Evolutionary conservation across 352 stramenopile species (phyloP).

Genomic region (Pythium guiyangense): DNA sequence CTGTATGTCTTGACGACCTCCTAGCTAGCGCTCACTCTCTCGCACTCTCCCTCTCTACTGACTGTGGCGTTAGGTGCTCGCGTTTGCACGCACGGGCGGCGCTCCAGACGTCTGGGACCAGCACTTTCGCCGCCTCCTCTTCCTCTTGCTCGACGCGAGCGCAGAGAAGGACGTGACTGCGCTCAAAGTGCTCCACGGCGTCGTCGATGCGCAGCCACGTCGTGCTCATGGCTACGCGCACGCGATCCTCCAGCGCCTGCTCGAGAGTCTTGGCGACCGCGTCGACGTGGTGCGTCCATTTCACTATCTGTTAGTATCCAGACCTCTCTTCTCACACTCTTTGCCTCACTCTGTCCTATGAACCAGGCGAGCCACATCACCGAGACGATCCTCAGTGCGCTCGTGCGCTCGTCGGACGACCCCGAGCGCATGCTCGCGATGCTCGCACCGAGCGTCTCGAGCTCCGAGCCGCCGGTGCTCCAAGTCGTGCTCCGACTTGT

Average conservation of each 20-base stretch:
- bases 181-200: slow-evolving; percentile 44
- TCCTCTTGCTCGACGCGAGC: slow-evolving; percentile 37
- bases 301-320: too few relatives aligned
- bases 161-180: slow-evolving; percentile 42
- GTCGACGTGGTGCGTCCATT: slow-evolving; percentile 42
- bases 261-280: slow-evolving; percentile 37
- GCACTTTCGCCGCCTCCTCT: slow-evolving; percentile 36
- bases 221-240: slow-evolving; percentile 51
- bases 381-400: slow-evolving; percentile 35
- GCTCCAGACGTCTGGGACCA: slow-evolving; percentile 32
- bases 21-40: too few relatives aligned
- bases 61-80: slow-evolving; percentile 36
- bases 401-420: slow-evolving; percentile 29
- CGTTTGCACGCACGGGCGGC: slow-evolving; percentile 18
- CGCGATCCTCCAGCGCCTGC: slow-evolving; percentile 49
- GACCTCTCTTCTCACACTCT: neutral
- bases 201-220: slow-evolving; percentile 35
- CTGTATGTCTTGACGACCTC: too few relatives aligned
- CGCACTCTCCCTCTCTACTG: too few relatives aligned
- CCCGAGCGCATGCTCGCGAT: slow-evolving; percentile 31
- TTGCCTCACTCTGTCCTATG: neutral
- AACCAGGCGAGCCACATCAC: slow-evolving; percentile 45
- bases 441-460: slow-evolving; percentile 33
- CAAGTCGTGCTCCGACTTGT: slow-evolving; percentile 49
- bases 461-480: slow-evolving; percentile 32